phyloP scores from a whole-genome alignment of 257 asterid genomes.

The Agastache rugosa region DNA sequence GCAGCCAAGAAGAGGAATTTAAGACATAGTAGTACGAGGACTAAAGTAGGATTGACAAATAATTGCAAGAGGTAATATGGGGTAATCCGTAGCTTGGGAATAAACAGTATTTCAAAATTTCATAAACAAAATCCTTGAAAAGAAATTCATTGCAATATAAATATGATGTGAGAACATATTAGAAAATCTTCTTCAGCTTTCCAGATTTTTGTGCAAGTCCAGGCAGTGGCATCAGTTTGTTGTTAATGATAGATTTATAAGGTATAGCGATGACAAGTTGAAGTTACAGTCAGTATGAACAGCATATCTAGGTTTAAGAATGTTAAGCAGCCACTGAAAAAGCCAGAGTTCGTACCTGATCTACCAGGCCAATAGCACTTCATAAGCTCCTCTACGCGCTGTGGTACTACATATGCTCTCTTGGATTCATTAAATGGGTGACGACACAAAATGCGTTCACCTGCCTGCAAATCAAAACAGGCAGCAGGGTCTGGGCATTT shows the following conservation, averaged over 20 bases:
- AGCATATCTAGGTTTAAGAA: neutral
- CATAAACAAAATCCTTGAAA: neutral
- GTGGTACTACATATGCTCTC: conserved; percentile 91
- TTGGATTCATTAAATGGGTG: conserved; percentile 94
- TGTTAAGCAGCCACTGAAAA: neutral
- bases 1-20: neutral
- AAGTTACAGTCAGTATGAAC: neutral
- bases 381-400: conserved; percentile 84
- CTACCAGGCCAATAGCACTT: conserved; percentile 90
- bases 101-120: neutral
- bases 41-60: neutral
- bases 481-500: neutral
- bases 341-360: conserved; percentile 56
- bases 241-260: neutral
- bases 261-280: neutral
- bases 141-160: neutral
- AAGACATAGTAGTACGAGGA: neutral
- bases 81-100: neutral
- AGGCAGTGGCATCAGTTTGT: neutral
- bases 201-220: neutral
- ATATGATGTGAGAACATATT: neutral
- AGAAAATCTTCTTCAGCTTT: neutral
- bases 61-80: neutral
- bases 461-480: conserved; percentile 48
- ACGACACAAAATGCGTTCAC: conserved; percentile 83